Base-by-base conservation (phyloP, 306 rosid genomes). In the Casuarina glauca region DNA sequence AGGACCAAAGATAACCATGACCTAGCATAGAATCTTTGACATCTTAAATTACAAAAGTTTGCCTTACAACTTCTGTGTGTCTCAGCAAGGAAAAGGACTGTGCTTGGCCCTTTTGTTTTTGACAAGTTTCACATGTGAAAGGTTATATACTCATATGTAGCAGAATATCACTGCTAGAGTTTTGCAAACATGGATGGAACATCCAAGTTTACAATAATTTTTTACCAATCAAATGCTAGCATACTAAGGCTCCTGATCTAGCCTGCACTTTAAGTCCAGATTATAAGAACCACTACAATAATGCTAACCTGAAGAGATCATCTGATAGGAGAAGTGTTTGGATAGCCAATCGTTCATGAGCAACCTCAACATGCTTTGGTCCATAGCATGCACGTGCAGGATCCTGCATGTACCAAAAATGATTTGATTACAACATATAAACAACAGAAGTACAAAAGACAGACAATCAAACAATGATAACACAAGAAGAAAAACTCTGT, bases 341-440 rank as follows among this genome's bases (percentile, higher is more conserved):
- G 66, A 95, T 85, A 79, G 99, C 97, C 87, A 95, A 79, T 76
- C 93, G 92, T 79, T 95, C 99, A 79, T 89, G 90, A 80, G 99
- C 99, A 80, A 95, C 93, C 85, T 95, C 99, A 62, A 95, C 93
- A 76, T 95, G 99, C 86, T 93, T 95, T 16, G 86, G 83, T 81
- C 99, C 99, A 86, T 93, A 95, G 82, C 97, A 95, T 53, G 97
- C 97, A 74, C 97, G 97, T 67, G 83, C 67, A 58, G 96, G 77
- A 78, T 95, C 97, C 99, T 95, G 92, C 74, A 38, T 60, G 72
- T 9, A 50, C 70, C 60, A 48, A 80, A 58, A 55, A n/a, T 26
- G 54, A 74, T 61, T 76, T 19, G 77, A 10, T 55, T 44, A 51
- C 38, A 38, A 63, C 13, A 3, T 15, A 17, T 4, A 53, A 50